Percentiles rank a stretch among this genome's conserved stretches.
These are phyloP conservation scores for Diaporthe velutina DNA, from an alignment of 2,329 filamentous ascomycete genomes.

Conservation along the genomic window DNA sequence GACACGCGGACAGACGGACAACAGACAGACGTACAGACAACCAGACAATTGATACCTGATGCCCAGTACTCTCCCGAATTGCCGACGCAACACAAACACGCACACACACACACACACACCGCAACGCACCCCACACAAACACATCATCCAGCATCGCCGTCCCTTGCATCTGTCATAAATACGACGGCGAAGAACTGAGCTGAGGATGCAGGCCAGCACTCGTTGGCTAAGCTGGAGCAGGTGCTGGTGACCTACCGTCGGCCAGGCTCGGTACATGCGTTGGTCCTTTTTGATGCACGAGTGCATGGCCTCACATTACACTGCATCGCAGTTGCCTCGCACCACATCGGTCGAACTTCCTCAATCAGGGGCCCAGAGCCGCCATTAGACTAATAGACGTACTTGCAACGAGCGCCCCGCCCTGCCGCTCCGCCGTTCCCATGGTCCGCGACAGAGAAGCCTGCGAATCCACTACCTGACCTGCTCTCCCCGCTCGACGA, in stretches of 20 bases:
- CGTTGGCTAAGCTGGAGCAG: conserved; percentile 19
- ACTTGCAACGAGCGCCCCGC: background rate
- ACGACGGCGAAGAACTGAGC: background rate
- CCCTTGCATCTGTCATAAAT: conserved; percentile 1
- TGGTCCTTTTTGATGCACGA: background rate
- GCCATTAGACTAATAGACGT: conserved; percentile 1
- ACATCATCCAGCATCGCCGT: conserved; percentile 17
- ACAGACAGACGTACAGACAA: background rate
- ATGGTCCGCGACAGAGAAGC: background rate
- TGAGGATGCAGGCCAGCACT: background rate
- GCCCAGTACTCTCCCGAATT: background rate
- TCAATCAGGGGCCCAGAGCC: conserved; percentile 5
- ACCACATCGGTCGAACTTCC: conserved; percentile 24
- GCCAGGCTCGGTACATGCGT: background rate
- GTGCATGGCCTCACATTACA: conserved; percentile 27
- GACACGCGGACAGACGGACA: background rate
- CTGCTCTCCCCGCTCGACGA: background rate
- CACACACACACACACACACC: background rate
- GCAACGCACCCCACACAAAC: background rate
- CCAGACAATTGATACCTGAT: background rate
- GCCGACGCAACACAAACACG: background rate
- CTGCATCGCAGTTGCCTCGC: conserved; percentile 15
- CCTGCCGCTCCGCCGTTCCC: background rate
- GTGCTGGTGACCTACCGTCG: background rate
- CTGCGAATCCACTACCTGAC: background rate